Conservation (phyloP, 768 basidiomycete species). For the Suillus americanus region DNA sequence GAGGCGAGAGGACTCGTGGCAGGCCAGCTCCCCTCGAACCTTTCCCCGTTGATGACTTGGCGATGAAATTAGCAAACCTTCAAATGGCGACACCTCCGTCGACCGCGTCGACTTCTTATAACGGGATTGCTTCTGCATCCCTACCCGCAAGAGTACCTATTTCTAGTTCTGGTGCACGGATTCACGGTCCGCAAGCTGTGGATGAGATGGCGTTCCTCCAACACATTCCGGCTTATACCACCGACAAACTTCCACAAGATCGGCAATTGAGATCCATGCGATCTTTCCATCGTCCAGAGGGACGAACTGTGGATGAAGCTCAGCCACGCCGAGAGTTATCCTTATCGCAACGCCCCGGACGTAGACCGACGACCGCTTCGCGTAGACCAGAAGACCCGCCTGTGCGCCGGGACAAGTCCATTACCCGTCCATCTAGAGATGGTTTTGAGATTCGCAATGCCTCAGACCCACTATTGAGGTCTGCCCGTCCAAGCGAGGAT, state of each 20-base stretch:
- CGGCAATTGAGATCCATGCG: conserved; percentile 46
- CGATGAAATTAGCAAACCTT: conserved; percentile 54
- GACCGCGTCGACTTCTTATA: conserved; percentile 11
- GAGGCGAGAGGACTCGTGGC: conserved; percentile 45
- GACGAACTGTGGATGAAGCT: conserved; percentile 33
- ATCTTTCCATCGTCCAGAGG: conserved; percentile 59
- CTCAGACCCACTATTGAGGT: conserved; percentile 19
- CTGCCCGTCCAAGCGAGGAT: conserved; percentile 29
- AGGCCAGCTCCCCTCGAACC: conserved; percentile 36
- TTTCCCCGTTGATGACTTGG: conserved; percentile 60
- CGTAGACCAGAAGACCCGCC: conserved; percentile 13
- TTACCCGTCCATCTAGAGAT: conserved; percentile 11
- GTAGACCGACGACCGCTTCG: conserved; percentile 36
- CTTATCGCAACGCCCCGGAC: conserved; percentile 30
- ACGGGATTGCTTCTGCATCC: conserved; percentile 12
- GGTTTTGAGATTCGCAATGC: conserved; percentile 7
- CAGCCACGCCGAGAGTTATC: conserved; percentile 32
- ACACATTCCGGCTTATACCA: conserved; percentile 21
- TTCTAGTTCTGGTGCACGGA: conserved; percentile 19
- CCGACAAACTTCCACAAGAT: conserved; percentile 21
- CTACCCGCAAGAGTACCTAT: conserved; percentile 15
- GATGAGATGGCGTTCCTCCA: conserved; percentile 18
- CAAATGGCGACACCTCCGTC: conserved; percentile 32
- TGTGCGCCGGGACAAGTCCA: background rate
- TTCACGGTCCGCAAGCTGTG: conserved; percentile 18